Base-by-base conservation (phyloP, 2,329 filamentous ascomycete genomes). In the Alternaria incomplexa region DNA sequence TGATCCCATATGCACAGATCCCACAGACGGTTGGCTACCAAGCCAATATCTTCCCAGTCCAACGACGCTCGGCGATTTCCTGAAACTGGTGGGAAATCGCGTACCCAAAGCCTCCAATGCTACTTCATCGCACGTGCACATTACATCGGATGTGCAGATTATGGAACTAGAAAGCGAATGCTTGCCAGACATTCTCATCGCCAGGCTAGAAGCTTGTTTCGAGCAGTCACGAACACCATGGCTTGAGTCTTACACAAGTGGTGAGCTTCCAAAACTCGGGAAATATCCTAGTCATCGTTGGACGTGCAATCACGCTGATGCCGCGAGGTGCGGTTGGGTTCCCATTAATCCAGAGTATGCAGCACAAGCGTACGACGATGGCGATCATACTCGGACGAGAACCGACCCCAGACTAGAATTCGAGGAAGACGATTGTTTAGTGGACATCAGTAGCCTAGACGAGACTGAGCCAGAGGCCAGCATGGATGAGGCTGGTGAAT, bases 301-400 rank as follows among this genome's bases (percentile, higher is more conserved):
- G 46, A 48, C 0, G 9, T 9, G 28, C 11, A 2, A 48, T 28
- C 15, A 28, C 46, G 15, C n/a, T 0, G 46, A 48, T 26, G 23
- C 46, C 11, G 4, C 1, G 9, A 26, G 23, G 0, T 48, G 46
- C 6, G 46, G 46, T 17, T 48, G 46, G 46, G 0, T 48, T 0
- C 46, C 15, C 8, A 48, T 15, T 7, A 2, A 48, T 0, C 15
- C 46, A 17, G 23, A 25, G 45, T 0, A 11, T 47, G 13, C 22
- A 3, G 11, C 0, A 25, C 45, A 3, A 47, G 7, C 26, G 9
- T 10, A 0, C 13, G 22, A 47, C 1, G 7, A 47, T 1, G 2
- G 13, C 1, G 3, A 1, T 17, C 22, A 25, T 1, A 1, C 15
- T 40, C 0, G 32, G 15, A 17, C 15, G 9, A n/a, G 0, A 2